Percentiles rank a stretch among this genome's conserved stretches.
These are phyloP conservation scores for Tolypocladium ovalisporum DNA, from an alignment of 2,329 filamentous ascomycete species.

Conservation along the genomic window DNA sequence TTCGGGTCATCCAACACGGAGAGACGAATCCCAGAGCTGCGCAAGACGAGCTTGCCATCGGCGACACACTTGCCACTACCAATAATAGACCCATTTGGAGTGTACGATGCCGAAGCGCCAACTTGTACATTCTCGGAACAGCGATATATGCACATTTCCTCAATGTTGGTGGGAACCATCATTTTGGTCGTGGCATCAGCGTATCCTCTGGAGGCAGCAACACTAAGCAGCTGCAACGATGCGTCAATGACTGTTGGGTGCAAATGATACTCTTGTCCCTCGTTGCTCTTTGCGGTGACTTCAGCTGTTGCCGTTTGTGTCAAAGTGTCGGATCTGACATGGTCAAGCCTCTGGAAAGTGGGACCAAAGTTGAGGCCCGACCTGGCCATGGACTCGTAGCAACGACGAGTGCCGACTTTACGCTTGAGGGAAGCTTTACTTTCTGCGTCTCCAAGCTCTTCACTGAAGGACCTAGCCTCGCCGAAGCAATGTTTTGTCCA, in stretches of 20 bases:
- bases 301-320: not conserved
- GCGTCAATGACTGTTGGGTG: constrained; percentile 8
- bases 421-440: not conserved
- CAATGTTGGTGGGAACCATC: not conserved
- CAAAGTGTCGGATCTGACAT: not conserved
- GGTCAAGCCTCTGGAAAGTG: not conserved
- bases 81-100: not conserved
- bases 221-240: not conserved
- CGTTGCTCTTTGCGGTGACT: not conserved
- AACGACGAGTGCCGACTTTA: not conserved
- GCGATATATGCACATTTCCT: not conserved
- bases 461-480: not conserved
- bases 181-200: not conserved
- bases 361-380: not conserved
- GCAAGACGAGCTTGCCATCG: not conserved
- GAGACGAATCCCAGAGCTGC: not conserved
- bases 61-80: not conserved
- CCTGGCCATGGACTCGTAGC: not conserved
- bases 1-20: not conserved
- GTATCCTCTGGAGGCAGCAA: constrained; percentile 4
- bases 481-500: constrained; percentile 10
- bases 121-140: not conserved
- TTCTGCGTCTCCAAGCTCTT: not conserved
- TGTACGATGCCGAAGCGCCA: not conserved
- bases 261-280: constrained; percentile 2